Evolutionary conservation across 2,329 filamentous ascomycete genomes (phyloP), one percentile per base, ranked within the genome.

Genomic region (Talaromyces sp.): DNA sequence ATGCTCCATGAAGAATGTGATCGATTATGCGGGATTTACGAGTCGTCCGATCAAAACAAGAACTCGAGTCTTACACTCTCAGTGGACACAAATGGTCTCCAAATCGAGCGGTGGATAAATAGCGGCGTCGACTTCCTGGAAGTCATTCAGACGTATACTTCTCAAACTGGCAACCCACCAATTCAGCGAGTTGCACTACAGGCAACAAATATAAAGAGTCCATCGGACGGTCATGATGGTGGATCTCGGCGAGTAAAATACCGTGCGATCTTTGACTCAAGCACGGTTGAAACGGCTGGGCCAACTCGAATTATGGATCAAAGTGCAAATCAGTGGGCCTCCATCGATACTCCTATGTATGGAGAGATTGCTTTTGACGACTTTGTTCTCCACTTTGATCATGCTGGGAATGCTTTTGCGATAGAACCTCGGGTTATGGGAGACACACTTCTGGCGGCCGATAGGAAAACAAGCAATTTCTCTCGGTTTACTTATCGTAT

Each of bases 311-410:
- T 60, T 19, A 31, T 60, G 25, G 39, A 35, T 39, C 57, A 15
- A 31, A 47, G 61, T 66, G 2, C 70, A 66, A n/a, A 60, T 67
- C 25, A 67, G 1, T 71, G 70, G 70, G 47, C 64, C 2, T 25
- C 57, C 1, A 59, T 70, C 4, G 70, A 70, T 49, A 62, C 58
- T 1, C 19, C 63, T 11, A 54, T 69, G 11, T 71, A 71, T 58
- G 69, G 67, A 1, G 69, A 66, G 60, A 49, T 71, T 11, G 70
- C 67, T 3, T 33, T 70, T n/a, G 67, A 70, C 47, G 70, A 71
- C 39, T 71, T 71, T 61, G 35, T 68, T 19, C 67, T 71, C 7
- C 50, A 67, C 5, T 3, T 71, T 25, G 57, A 69, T 65, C 25
- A 66, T n/a, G 11, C 35, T 33, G 70, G 69, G 4, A 2, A 64